phyloP scores from a whole-genome alignment of 768 basidiomycete genomes.

The Mycena metata region DNA sequence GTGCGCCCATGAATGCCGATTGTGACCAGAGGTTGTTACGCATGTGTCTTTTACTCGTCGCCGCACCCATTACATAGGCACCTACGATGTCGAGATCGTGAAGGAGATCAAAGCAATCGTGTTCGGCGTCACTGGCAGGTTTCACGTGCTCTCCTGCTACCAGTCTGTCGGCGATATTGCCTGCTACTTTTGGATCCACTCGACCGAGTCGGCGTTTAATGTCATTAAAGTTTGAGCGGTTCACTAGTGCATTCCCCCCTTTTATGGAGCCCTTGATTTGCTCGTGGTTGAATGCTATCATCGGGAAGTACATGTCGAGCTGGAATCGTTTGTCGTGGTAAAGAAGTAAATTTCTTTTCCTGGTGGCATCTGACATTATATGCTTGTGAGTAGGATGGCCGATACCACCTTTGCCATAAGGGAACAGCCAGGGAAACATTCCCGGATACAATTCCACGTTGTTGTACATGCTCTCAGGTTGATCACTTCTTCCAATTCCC shows the following conservation, averaged over 20 bases:
- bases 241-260: constrained; percentile 37
- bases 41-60: constrained; percentile 46
- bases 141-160: constrained; percentile 42
- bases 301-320: constrained; percentile 36
- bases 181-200: constrained; percentile 42
- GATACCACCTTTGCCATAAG: constrained; percentile 46
- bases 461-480: constrained; percentile 29
- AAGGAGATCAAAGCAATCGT: constrained; percentile 50
- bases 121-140: constrained; percentile 49
- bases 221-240: constrained; percentile 43
- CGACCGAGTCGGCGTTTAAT: constrained; percentile 41
- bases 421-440: constrained; percentile 43
- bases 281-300: constrained; percentile 44
- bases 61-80: constrained; percentile 46
- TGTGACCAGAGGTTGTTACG: constrained; percentile 50
- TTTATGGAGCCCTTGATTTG: constrained; percentile 39
- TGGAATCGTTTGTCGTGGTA: constrained; percentile 48
- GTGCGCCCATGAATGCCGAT: constrained; percentile 41
- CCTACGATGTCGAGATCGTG: constrained; percentile 52
- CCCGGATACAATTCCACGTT: constrained; percentile 42
- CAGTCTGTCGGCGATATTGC: constrained; percentile 40
- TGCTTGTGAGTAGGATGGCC: constrained; percentile 16
- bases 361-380: background rate
- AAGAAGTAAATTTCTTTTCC: constrained; percentile 31
- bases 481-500: background rate